phyloP scores from a whole-genome alignment of 495 filamentous ascomycete species.

The Xylaria intraflava region DNA sequence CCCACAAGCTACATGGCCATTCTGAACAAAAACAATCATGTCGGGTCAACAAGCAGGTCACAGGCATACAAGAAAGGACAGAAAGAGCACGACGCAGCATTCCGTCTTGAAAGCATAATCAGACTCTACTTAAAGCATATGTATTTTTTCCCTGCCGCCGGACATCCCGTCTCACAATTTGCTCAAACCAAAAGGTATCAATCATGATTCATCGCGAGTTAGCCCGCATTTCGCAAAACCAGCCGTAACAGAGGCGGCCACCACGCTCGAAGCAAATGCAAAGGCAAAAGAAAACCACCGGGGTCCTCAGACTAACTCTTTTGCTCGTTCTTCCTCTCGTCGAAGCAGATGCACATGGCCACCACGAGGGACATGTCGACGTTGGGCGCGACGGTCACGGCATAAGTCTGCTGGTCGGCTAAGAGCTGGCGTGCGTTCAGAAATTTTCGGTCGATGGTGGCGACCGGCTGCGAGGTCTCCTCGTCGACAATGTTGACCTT shows the following conservation, averaged over 20 bases:
- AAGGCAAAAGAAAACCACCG: neutral
- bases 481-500: constrained; percentile 44
- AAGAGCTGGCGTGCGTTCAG: constrained; percentile 48
- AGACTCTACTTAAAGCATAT: too few species aligned
- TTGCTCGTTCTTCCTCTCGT: constrained; percentile 55
- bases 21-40: too few species aligned
- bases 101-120: too few species aligned
- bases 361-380: constrained; percentile 54
- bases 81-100: too few species aligned
- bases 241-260: neutral
- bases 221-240: neutral
- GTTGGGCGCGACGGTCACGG: constrained; percentile 50
- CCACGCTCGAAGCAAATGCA: neutral
- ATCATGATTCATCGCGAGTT: too few species aligned
- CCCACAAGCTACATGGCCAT: too few species aligned
- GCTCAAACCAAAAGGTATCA: neutral
- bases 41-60: too few species aligned
- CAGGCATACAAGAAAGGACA: too few species aligned
- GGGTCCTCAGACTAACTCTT: neutral
- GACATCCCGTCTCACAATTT: neutral
- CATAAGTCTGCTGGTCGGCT: constrained; percentile 55
- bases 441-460: constrained; percentile 48
- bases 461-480: constrained; percentile 37
- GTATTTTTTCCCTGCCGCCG: too few species aligned
- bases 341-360: constrained; percentile 55